Base-by-base conservation (phyloP, 768 basidiomycete species). In the Auriscalpium orientale region DNA sequence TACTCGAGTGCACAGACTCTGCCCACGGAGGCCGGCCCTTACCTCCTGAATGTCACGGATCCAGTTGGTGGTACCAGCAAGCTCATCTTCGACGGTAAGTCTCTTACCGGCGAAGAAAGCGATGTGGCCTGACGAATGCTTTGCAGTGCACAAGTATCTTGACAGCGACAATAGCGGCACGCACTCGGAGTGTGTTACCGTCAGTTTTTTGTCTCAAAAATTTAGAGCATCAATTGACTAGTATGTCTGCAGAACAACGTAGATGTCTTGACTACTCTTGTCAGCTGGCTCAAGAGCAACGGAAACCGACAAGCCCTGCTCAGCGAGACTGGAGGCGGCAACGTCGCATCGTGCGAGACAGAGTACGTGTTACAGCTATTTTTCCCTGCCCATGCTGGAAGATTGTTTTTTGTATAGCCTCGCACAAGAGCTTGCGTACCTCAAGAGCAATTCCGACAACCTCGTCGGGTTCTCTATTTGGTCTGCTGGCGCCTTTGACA, bases 391-490 rank as follows among this genome's bases (percentile, higher is more conserved):
- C 9, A 12, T 40, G 21, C 35, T 53, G 60, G 18, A 51, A 33
- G n/a, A 11, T 56, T 12, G 5, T n/a, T 13, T 28, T 18, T 16
- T 34, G 20, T 46, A 11, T 53, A 77, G 76, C 54, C 65, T 82
- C 13, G 67, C 66, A 10, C 59, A 68, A 38, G 71, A 78, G 56
- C 72, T 83, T 20, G 72, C 74, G 1, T 79, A 70, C 62, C 70
- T 81, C 49, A 76, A 77, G 60, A 64, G 65, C 9, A 70, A 75
- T 57, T 75, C 74, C 54, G 70, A 71, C 22, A 73, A 63, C 38
- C 69, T 79, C 46, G 67, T 71, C 38, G 81, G 81, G n/a, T 83
- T 79, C 70, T 70, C 77, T 18, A 71, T 76, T 37, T 81, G 79
- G 81, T 70, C 76, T 56, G 81, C 76, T 40, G 79, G 80, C 46